Percentiles rank a stretch among this genome's conserved stretches.
phyloP scores from a whole-genome alignment of 148 eudicot genomes.

The Cornus controversa region DNA sequence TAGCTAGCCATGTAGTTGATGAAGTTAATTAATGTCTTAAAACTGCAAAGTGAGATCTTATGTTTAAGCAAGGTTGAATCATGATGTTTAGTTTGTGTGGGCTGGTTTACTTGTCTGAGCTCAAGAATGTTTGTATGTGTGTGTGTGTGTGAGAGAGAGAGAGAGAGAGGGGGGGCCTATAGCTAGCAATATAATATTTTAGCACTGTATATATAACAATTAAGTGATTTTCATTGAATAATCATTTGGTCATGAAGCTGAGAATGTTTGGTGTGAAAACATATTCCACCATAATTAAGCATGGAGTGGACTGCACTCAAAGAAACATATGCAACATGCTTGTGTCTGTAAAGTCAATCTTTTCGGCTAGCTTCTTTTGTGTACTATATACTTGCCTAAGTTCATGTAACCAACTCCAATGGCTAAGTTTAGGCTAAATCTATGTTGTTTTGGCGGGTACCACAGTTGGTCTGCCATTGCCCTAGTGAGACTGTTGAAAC shows the following conservation, averaged over 20 bases:
- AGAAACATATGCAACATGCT: constrained; percentile 30
- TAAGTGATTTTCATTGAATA: constrained; percentile 1
- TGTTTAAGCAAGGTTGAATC: neutral
- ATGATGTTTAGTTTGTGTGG: too few relatives aligned
- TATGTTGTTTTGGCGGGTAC: constrained; percentile 7
- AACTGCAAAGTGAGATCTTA: neutral
- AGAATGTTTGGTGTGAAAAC: constrained; percentile 22
- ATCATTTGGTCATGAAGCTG: neutral
- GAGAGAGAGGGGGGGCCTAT: constrained; percentile 16
- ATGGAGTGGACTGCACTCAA: constrained; percentile 88
- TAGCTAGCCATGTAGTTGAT: too few relatives aligned
- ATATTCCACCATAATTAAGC: constrained; percentile 21
- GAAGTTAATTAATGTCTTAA: neutral
- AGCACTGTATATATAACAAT: neutral
- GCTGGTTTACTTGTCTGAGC: neutral
- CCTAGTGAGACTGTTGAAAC: neutral
- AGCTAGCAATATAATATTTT: neutral
- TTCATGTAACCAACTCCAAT: constrained; percentile 12
- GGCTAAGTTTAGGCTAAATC: neutral
- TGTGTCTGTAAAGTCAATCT: constrained; percentile 45
- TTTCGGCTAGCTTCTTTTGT: constrained; percentile 38
- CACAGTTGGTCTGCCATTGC: constrained; percentile 19
- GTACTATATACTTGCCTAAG: constrained; percentile 6
- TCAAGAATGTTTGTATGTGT: neutral
- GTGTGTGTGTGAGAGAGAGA: neutral